Percentiles rank a stretch among this genome's conserved stretches.
These are phyloP conservation scores for Amauroascus verrucosus DNA, from an alignment of 2,329 filamentous ascomycete species.

Conservation along the genomic window DNA sequence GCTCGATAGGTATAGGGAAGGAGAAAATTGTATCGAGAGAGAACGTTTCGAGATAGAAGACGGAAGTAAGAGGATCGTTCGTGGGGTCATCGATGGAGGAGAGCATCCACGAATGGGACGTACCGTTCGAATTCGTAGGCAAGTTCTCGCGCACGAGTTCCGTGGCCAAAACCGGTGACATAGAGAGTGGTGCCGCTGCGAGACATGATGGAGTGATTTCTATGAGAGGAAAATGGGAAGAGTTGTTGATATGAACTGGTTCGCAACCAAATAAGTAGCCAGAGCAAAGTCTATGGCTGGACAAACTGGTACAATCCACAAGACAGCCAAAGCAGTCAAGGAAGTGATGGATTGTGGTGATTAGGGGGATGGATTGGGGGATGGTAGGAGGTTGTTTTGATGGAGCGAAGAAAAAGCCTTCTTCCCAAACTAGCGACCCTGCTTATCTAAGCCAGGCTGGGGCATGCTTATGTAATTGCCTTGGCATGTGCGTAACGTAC, in stretches of 20 bases:
- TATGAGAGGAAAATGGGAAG: neutral
- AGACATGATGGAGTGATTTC: conserved; percentile 55
- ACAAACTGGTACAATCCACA: neutral
- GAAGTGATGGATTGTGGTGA: neutral
- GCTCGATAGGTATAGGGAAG: conserved; percentile 13
- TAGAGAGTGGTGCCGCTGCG: conserved; percentile 83
- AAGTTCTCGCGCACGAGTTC: conserved; percentile 95
- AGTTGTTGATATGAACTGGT: neutral
- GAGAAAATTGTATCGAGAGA: conserved; percentile 13
- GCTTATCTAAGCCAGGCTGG: neutral
- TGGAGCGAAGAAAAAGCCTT: conserved; percentile 6
- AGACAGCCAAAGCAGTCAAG: neutral
- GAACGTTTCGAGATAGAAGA: conserved; percentile 17
- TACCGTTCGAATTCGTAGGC: conserved; percentile 99
- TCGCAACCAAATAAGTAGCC: neutral
- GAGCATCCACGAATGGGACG: conserved; percentile 45
- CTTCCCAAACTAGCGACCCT: neutral
- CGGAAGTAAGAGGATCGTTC: conserved; percentile 16
- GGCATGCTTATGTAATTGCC: too few relatives aligned
- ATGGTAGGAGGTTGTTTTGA: neutral
- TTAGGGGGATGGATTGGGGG: neutral
- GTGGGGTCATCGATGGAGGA: conserved; percentile 24
- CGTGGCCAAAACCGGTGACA: conserved; percentile 98
- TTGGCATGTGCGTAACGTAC: too few relatives aligned
- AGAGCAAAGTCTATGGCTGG: neutral